Conservation (phyloP, 257 asterid genomes). For the Scutellaria galericulata region DNA sequence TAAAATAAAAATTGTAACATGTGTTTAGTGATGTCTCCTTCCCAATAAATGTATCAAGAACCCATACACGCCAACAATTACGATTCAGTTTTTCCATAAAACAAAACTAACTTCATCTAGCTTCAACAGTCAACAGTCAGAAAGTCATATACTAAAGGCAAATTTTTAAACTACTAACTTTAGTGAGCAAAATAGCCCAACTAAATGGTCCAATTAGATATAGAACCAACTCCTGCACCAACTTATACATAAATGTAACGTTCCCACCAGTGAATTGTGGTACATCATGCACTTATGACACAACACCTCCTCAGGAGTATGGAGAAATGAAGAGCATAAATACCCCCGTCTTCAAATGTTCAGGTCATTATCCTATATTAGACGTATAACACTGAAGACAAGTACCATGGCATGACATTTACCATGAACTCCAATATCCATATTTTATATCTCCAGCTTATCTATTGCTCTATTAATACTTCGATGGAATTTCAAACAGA, state of each 20-base stretch:
- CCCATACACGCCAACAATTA: background rate
- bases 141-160: background rate
- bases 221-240: background rate
- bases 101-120: background rate
- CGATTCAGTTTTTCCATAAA: background rate
- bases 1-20: background rate
- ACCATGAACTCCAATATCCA: background rate
- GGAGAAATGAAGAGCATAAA: slow-evolving; percentile 5
- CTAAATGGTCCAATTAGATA: background rate
- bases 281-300: background rate
- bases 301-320: background rate
- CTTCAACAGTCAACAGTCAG: slow-evolving; percentile 7
- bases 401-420: background rate
- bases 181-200: background rate
- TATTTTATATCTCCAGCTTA: slow-evolving; percentile 14
- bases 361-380: slow-evolving; percentile 13
- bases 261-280: background rate
- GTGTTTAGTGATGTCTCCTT: background rate
- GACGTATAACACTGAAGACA: background rate
- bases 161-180: background rate
- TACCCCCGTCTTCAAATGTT: slow-evolving; percentile 9
- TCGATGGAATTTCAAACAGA: background rate
- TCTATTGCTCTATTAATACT: slow-evolving; percentile 3
- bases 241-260: background rate
- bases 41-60: slow-evolving; percentile 13